Conservation (phyloP, 495 filamentous ascomycete genomes). For the Xylaria castorea region DNA sequence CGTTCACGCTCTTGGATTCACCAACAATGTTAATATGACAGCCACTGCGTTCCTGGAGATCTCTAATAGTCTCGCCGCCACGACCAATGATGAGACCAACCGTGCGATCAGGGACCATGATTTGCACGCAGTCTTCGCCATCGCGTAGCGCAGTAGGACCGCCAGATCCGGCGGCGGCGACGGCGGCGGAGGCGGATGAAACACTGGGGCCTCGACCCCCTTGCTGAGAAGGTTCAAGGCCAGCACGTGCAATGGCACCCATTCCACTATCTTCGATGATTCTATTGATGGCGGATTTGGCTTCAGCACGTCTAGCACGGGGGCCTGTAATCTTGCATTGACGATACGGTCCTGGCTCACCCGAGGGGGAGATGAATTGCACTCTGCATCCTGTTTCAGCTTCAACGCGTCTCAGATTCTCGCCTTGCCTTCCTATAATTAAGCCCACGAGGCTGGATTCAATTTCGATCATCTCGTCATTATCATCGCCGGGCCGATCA, state of each 20-base stretch:
- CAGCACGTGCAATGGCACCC: conserved; percentile 54
- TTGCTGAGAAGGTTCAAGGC: conserved; percentile 40
- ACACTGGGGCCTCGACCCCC: conserved; percentile 34
- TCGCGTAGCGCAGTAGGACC: conserved; percentile 63
- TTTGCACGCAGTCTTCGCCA: conserved; percentile 77
- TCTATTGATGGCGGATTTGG: conserved; percentile 74
- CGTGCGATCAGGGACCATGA: conserved; percentile 89
- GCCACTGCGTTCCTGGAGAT: conserved; percentile 82
- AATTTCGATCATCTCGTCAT: conserved; percentile 77
- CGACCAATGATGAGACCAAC: conserved; percentile 86
- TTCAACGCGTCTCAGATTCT: conserved; percentile 81
- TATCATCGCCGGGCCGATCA: conserved; percentile 63
- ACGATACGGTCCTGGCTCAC: conserved; percentile 69
- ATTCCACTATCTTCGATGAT: conserved; percentile 86
- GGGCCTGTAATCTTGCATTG: conserved; percentile 80
- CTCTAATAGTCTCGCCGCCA: conserved; percentile 85
- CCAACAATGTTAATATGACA: conserved; percentile 91
- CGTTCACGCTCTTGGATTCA: conserved; percentile 84
- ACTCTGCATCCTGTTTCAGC: conserved; percentile 75
- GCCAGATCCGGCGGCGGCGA: conserved; percentile 43
- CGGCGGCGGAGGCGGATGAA: conserved; percentile 22
- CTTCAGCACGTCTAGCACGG: conserved; percentile 68
- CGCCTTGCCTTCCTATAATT: conserved; percentile 83
- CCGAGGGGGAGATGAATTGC: conserved; percentile 77
- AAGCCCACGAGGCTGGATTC: conserved; percentile 80